Evolutionary conservation across 2,329 filamentous ascomycete genomes (phyloP).

Genomic region (Neurospora sp.): DNA sequence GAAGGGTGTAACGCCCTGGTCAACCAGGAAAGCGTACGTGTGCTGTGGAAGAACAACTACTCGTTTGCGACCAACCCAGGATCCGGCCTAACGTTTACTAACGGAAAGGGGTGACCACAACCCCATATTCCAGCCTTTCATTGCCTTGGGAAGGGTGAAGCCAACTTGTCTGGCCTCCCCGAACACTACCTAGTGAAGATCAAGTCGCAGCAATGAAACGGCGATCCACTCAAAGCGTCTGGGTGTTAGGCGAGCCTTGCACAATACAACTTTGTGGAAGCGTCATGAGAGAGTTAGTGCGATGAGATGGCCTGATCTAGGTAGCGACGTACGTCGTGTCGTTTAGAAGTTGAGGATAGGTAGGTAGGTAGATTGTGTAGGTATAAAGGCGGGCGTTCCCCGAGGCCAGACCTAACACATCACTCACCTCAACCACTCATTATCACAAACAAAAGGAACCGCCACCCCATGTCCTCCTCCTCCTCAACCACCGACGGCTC

Average conservation of each 20-base stretch:
- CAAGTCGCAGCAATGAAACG: too few species aligned
- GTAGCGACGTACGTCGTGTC: neutral
- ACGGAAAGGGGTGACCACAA: too few species aligned
- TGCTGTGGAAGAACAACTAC: too few species aligned
- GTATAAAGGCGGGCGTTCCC: neutral
- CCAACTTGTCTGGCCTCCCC: too few species aligned
- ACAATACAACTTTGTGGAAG: neutral
- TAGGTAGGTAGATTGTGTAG: neutral
- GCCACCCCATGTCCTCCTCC: neutral
- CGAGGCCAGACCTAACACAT: neutral
- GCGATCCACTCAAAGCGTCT: too few species aligned
- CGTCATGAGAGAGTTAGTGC: neutral
- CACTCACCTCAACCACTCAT: neutral
- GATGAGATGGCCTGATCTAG: neutral
- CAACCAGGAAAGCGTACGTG: too few species aligned
- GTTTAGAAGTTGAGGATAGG: neutral
- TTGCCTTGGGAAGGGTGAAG: too few species aligned
- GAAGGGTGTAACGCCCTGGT: too few species aligned
- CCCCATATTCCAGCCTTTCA: too few species aligned
- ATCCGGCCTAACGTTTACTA: too few species aligned
- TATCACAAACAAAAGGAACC: neutral
- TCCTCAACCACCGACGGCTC: neutral
- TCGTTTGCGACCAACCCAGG: too few species aligned
- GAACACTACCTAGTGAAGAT: too few species aligned
- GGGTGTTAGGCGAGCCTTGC: neutral